Conservation (phyloP, 257 asterid species). For the Echium plantagineum region DNA sequence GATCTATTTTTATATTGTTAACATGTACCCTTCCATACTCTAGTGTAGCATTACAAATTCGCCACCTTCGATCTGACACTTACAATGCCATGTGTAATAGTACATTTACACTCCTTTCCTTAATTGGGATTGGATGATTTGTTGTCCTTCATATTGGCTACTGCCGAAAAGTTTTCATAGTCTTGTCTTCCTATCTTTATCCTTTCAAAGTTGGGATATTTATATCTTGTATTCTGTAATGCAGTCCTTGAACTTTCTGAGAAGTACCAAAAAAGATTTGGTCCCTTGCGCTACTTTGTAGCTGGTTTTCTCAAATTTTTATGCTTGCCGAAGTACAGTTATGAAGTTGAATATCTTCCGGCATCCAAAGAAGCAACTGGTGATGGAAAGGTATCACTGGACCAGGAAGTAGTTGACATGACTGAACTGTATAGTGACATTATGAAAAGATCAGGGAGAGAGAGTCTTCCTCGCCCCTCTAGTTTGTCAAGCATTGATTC, state of each 20-base stretch:
- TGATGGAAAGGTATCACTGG: conserved; percentile 40
- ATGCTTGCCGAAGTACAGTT: conserved; percentile 88
- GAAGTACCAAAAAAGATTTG: conserved; percentile 83
- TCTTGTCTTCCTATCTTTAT: background rate
- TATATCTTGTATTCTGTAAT: background rate
- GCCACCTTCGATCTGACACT: no score
- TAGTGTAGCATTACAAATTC: no score
- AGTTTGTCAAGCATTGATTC: conserved; percentile 96
- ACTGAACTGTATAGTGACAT: conserved; percentile 83
- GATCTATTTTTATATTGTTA: no score
- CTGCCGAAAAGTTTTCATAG: background rate
- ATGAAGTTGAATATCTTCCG: conserved; percentile 87
- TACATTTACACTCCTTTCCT: no score
- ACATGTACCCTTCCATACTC: no score
- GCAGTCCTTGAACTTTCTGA: conserved; percentile 94
- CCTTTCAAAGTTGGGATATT: background rate
- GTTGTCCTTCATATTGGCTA: background rate
- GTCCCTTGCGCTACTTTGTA: conserved; percentile 89
- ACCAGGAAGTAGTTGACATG: conserved; percentile 56
- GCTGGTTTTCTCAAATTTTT: conserved; percentile 90
- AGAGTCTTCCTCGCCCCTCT: conserved; percentile 92
- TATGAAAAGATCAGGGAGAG: conserved; percentile 90
- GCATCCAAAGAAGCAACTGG: conserved; percentile 39
- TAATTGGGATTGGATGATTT: background rate
- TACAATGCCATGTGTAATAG: no score